A percentile compares a stretch with the other conserved stretches of the same genome.
phyloP scores from a whole-genome alignment of 2,329 filamentous ascomycete species.

The Fusarium succisae region DNA sequence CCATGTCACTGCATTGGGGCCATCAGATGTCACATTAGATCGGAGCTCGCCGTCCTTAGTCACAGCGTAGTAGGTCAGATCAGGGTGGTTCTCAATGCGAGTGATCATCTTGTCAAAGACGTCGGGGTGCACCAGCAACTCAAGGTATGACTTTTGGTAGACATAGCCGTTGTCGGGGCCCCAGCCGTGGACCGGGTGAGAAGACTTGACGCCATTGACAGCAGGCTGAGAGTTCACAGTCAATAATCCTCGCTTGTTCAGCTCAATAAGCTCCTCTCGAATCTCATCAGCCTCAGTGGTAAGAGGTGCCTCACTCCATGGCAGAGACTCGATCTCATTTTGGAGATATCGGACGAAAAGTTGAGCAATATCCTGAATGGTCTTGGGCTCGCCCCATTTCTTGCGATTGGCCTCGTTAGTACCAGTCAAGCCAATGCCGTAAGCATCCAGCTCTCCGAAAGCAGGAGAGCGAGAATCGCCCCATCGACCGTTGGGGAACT shows the following conservation, averaged over 20 bases:
- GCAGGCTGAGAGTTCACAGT: slow-evolving; percentile 98
- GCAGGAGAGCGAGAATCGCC: slow-evolving; percentile 96
- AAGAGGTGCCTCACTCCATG: slow-evolving; percentile 93
- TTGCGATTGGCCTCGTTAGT: slow-evolving; percentile 96
- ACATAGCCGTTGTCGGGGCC: slow-evolving; percentile 95
- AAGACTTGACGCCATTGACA: slow-evolving; percentile 89
- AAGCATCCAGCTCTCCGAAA: slow-evolving; percentile 93
- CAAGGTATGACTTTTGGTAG: slow-evolving; percentile 97
- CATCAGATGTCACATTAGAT: slow-evolving; percentile 85
- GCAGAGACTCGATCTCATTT: slow-evolving; percentile 81
- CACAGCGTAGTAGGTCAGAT: slow-evolving; percentile 94
- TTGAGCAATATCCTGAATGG: slow-evolving; percentile 80
- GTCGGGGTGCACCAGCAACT: slow-evolving; percentile 85
- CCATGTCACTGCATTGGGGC: slow-evolving; percentile 98
- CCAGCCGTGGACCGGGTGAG: slow-evolving; percentile 90
- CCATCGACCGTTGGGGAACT: slow-evolving; percentile 99
- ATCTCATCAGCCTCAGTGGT: slow-evolving; percentile 84
- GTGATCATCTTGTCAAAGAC: slow-evolving; percentile 80
- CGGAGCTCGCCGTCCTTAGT: slow-evolving; percentile 83
- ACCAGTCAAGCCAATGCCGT: slow-evolving; percentile 91
- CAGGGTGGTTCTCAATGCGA: slow-evolving; percentile 79
- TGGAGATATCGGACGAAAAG: slow-evolving; percentile 88
- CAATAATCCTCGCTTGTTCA: slow-evolving; percentile 87
- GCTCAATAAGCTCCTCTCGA: slow-evolving; percentile 76
- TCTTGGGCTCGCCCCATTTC: slow-evolving; percentile 88